Conservation (phyloP, 305 asterid species). For the Ajuga reptans region DNA sequence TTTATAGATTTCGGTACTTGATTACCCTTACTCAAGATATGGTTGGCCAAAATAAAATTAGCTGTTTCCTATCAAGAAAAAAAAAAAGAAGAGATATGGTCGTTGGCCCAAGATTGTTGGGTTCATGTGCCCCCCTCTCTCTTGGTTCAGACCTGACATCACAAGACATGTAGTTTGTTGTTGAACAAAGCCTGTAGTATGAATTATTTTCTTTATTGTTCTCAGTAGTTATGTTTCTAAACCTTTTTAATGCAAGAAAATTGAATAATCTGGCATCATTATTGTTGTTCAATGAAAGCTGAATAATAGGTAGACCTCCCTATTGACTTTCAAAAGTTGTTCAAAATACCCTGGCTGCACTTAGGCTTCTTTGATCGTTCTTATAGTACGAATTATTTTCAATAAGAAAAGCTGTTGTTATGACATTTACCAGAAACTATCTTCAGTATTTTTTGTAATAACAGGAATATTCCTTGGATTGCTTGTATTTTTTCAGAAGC, state of each 20-base stretch:
- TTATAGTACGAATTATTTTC: too few relatives aligned
- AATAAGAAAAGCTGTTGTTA: neutral
- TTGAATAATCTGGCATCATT: neutral
- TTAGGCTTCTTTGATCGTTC: neutral
- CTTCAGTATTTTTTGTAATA: neutral
- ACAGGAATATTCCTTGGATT: neutral
- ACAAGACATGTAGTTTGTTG: slow-evolving; percentile 2
- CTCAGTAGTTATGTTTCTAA: neutral
- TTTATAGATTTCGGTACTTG: neutral
- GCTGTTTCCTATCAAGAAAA: too few relatives aligned
- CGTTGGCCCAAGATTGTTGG: neutral
- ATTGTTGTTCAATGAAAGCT: neutral
- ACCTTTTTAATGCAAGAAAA: neutral
- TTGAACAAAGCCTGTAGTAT: neutral
- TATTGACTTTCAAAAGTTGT: neutral
- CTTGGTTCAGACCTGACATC: neutral
- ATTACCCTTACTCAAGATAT: neutral
- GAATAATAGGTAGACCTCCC: neutral
- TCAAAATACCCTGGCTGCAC: neutral
- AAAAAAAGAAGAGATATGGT: too few relatives aligned
- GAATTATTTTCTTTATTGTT: neutral
- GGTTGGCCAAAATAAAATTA: neutral
- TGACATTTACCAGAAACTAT: neutral
- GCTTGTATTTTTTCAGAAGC: neutral
- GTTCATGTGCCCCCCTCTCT: neutral